These are phyloP conservation scores for Podospora sp. DNA, from an alignment of 495 filamentous ascomycete genomes.

Conservation along the genomic window DNA sequence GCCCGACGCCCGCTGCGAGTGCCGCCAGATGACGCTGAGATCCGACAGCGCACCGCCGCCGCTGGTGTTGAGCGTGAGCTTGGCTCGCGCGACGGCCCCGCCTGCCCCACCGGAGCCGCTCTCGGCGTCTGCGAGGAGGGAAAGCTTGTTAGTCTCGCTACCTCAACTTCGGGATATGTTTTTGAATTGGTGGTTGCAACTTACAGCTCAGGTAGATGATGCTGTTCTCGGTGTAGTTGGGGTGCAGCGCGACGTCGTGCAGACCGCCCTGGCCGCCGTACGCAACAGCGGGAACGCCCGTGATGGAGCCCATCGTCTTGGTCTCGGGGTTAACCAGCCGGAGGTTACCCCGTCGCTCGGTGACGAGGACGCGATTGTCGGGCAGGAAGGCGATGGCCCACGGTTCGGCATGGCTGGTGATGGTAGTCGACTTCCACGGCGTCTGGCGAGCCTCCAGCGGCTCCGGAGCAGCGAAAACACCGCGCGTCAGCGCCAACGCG, in stretches of 20 bases:
- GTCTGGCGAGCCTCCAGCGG: slow-evolving; percentile 34
- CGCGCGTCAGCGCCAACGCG: not conserved
- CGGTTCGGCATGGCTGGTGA: slow-evolving; percentile 37
- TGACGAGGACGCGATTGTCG: slow-evolving; percentile 41
- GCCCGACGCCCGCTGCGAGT: slow-evolving; percentile 36
- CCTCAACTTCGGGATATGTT: too few relatives aligned
- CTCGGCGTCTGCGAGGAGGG: slow-evolving; percentile 28
- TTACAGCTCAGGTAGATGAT: slow-evolving; percentile 38
- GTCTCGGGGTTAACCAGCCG: slow-evolving; percentile 37
- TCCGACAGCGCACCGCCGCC: slow-evolving; percentile 38
- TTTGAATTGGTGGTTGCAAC: too few relatives aligned
- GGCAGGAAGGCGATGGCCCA: slow-evolving; percentile 43
- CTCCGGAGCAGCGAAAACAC: slow-evolving; percentile 24
- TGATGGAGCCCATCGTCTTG: slow-evolving; percentile 39
- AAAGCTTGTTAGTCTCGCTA: too few relatives aligned
- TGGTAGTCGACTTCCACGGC: slow-evolving; percentile 36
- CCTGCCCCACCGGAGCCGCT: slow-evolving; percentile 34
- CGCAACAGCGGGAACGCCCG: slow-evolving; percentile 38
- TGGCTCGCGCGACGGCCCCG: slow-evolving; percentile 41
- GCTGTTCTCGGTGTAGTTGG: slow-evolving; percentile 39
- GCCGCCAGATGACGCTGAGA: slow-evolving; percentile 41
- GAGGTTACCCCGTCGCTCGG: slow-evolving; percentile 39
- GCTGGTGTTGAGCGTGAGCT: slow-evolving; percentile 36
- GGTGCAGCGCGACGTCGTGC: slow-evolving; percentile 42
- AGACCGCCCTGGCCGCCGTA: slow-evolving; percentile 42